These are phyloP conservation scores for Pythium biforme DNA, from an alignment of 352 stramenopile species.

Conservation along the genomic window DNA sequence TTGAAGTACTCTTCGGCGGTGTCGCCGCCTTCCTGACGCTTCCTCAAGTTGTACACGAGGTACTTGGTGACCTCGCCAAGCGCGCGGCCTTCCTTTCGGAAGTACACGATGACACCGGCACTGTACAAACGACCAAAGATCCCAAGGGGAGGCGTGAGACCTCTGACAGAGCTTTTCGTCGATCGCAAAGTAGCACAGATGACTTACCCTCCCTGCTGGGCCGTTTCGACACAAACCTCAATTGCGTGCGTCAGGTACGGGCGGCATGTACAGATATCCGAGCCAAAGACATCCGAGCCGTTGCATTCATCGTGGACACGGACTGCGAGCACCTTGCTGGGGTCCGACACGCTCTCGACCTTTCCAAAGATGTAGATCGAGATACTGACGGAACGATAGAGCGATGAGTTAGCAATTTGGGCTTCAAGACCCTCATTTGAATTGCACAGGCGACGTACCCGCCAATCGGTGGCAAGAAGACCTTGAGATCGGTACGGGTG, in stretches of 20 bases:
- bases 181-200: neutral
- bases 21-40: slow-evolving; percentile 97
- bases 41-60: slow-evolving; percentile 99
- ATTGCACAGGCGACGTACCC: slow-evolving; percentile 50
- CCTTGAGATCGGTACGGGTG: slow-evolving; percentile 97
- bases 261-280: slow-evolving; percentile 99
- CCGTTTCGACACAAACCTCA: slow-evolving; percentile 98
- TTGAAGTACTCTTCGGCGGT: slow-evolving; percentile 98
- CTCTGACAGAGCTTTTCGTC: neutral
- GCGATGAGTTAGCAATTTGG: neutral
- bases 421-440: neutral
- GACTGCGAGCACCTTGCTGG: slow-evolving; percentile 96
- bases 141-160: neutral
- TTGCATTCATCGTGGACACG: slow-evolving; percentile 99
- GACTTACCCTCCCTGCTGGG: slow-evolving; percentile 92
- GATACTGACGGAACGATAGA: slow-evolving; percentile 33
- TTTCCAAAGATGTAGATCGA: slow-evolving; percentile 99
- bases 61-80: slow-evolving; percentile 99
- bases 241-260: slow-evolving; percentile 99
- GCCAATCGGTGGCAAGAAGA: slow-evolving; percentile 98
- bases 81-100: slow-evolving; percentile 97
- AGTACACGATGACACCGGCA: slow-evolving; percentile 98
- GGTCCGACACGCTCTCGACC: slow-evolving; percentile 95
- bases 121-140: slow-evolving; percentile 27
- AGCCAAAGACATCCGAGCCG: slow-evolving; percentile 97